Evolutionary conservation across 1,139 yeast species (phyloP), one percentile per base, ranked within the genome.

Genomic region (Lodderomyces metapsilosis): DNA sequence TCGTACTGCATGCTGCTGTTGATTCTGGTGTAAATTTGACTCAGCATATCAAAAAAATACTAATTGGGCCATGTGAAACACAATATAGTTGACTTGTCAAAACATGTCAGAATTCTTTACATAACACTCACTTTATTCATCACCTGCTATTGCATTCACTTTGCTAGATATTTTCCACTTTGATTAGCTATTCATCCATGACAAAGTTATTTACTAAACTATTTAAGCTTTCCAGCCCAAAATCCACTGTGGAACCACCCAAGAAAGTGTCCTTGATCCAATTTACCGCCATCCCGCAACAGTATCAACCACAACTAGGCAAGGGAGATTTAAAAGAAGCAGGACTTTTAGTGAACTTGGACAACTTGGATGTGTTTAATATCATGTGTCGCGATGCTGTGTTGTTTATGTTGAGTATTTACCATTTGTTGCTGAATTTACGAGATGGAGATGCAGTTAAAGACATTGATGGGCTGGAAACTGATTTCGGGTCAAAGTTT

Each of bases 401-500:
- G 11, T n/a, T 22, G 12, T 33, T 33, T 33, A 21, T 33, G 18
- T 21, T 33, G n/a, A 18, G 18, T 8, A 17, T 39, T 11, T 21
- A 18, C 9, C 38, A 28, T 15, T 42, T 42, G n/a, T 21, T 37
- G 11, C 33, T 39, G 22, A 35, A 25, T 3, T 22, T 42, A 21
- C 38, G 36, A 25, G 41, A 39, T 17, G 25, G 36, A 33, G 36
- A 33, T 9, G 8, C 35, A 17, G 25, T 10, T 16, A 27, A 37
- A 13, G 38, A 34, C 27, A 24, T 23, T 15, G 34, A 28, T 3
- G 28, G 12, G 10, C 4, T 7, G 8, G 25, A 13, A 3, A 11
- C 35, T 6, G 38, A 37, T 2, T 24, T 34, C 16, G 25, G 36
- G 28, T 24, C 38, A 18, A 40, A 42, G 12, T 42, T 42, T 31